Conservation (phyloP, 2,329 filamentous ascomycete species). For the Penicillium glabrum region DNA sequence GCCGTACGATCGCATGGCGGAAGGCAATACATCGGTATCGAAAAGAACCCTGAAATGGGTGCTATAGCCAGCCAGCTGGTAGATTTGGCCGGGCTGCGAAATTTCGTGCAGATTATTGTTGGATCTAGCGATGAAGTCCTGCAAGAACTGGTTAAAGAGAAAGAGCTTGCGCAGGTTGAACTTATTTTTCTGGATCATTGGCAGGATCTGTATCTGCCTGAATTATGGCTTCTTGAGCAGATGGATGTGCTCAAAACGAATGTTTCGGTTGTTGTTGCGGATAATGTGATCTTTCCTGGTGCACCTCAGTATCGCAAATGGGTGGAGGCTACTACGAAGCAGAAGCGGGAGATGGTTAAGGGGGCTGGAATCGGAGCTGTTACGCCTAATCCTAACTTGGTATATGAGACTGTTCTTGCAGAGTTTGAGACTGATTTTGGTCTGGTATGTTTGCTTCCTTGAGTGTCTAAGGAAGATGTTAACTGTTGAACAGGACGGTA, state of each 20-base stretch:
- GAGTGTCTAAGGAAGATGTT: background rate
- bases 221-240: slow-evolving; percentile 72
- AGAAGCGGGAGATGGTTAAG: slow-evolving; percentile 10
- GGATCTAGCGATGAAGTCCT: slow-evolving; percentile 66
- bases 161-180: slow-evolving; percentile 58
- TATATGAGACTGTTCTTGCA: slow-evolving; percentile 10
- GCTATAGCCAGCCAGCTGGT: slow-evolving; percentile 65
- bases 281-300: slow-evolving; percentile 21
- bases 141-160: slow-evolving; percentile 54
- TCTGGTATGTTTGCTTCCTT: slow-evolving; percentile 4
- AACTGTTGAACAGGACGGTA: slow-evolving; percentile 6
- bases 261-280: slow-evolving; percentile 10
- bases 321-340: slow-evolving; percentile 12
- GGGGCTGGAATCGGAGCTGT: background rate
- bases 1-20: slow-evolving; percentile 62
- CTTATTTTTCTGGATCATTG: slow-evolving; percentile 76
- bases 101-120: slow-evolving; percentile 66
- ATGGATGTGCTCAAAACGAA: slow-evolving; percentile 62
- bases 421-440: slow-evolving; percentile 15
- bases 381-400: slow-evolving; percentile 12
- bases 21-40: slow-evolving; percentile 65
- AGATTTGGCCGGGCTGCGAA: slow-evolving; percentile 66
- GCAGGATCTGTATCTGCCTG: slow-evolving; percentile 69
- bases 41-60: slow-evolving; percentile 70
- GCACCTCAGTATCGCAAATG: slow-evolving; percentile 17